Evolutionary conservation across 805 yeast species (phyloP), one percentile per base, ranked within the genome.

Genomic region (Monosporozyma siamensis): DNA sequence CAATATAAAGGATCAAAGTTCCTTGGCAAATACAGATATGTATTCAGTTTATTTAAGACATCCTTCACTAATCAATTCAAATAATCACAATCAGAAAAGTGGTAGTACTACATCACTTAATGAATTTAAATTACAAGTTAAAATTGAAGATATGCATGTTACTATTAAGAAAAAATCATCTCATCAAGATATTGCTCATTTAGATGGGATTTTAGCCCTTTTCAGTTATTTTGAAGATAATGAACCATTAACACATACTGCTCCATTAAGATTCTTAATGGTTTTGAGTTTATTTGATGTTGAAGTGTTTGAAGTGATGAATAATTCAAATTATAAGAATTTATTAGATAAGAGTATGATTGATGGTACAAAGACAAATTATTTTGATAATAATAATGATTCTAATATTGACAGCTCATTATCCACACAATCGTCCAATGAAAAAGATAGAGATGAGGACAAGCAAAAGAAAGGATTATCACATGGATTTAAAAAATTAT

Each of bases 241-340:
- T 10, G 65, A 61, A 39, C 53, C 56, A 2, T 35, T 55, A 31
- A 52, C 60, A 1, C 58, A 57, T 38, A 50, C 59, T 3, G 46
- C 59, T 3, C 54, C 55, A 4, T 39, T 61, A 20, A 48, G 54
- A 22, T 59, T 61, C 39, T 42, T 58, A 27, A 44, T 50, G 6
- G 48, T 53, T 2, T 41, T 61, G 39, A 39, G 52, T 9, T 38
- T 61, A 46, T 46, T 61, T 14, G 63, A 56, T 40, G 46, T 54
- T 1, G 58, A 53, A 5, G 51, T 51, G 1, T 55, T 56, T 36
- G 36, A 41, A 10, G 61, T 55, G 24, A 20, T 58, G 18, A 58
- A 56, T 43, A 12, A 40, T 9, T 49, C 48, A 10, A 41, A 50
- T n/a, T 56, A 54, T 43, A 54, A 48, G 38, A 42, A 51, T 40